phyloP scores from a whole-genome alignment of 768 basidiomycete genomes.

The Rhizopogon roseolus region DNA sequence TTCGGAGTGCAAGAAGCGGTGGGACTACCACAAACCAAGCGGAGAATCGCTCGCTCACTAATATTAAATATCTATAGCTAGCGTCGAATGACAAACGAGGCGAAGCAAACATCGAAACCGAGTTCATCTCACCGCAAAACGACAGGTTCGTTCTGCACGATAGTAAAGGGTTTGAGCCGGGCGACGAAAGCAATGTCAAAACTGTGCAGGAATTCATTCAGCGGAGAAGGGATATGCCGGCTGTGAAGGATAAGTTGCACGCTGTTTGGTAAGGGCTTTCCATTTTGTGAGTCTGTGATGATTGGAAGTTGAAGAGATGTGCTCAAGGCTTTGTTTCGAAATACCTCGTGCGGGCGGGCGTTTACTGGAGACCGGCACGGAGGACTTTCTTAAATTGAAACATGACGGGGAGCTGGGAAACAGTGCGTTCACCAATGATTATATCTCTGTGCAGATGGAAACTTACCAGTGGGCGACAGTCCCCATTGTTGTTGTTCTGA shows the following conservation, averaged over 20 bases:
- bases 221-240: background rate
- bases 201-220: background rate
- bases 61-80: background rate
- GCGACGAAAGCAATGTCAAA: background rate
- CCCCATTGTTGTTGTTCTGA: conserved; percentile 2
- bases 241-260: background rate
- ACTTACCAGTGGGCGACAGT: background rate
- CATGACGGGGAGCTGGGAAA: background rate
- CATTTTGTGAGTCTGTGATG: background rate
- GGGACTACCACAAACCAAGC: background rate
- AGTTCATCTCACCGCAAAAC: background rate
- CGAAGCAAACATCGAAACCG: too few relatives aligned
- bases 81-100: background rate
- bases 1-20: background rate
- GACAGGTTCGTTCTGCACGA: background rate
- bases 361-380: background rate
- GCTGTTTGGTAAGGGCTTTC: background rate
- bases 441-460: background rate
- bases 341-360: background rate
- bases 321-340: conserved; percentile 1
- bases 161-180: background rate
- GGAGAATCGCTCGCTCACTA: background rate
- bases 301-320: background rate
- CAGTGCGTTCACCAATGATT: background rate
- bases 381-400: background rate